phyloP scores from a whole-genome alignment of 306 rosid species.

The Adenanthera pavonina region DNA sequence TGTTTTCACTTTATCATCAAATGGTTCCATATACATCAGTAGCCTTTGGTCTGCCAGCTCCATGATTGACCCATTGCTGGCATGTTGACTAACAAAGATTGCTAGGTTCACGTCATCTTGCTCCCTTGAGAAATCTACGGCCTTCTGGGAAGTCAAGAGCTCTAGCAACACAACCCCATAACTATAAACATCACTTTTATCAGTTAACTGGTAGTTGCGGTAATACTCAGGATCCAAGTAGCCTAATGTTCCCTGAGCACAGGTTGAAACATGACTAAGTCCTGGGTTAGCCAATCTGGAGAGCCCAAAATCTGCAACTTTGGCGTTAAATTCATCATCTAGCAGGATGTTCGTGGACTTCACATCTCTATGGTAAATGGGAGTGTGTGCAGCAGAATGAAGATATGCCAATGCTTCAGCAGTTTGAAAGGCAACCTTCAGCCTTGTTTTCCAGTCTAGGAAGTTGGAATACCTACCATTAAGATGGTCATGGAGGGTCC shows the following conservation, averaged over 20 bases:
- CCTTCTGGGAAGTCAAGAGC: constrained; percentile 84
- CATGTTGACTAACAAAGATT: constrained; percentile 64
- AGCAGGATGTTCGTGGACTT: constrained; percentile 89
- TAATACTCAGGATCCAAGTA: constrained; percentile 97
- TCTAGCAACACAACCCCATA: constrained; percentile 91
- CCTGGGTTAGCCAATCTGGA: constrained; percentile 92
- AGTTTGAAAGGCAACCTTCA: constrained; percentile 80
- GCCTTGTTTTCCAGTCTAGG: constrained; percentile 86
- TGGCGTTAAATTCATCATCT: constrained; percentile 69
- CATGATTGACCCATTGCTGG: constrained; percentile 52
- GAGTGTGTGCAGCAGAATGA: constrained; percentile 85
- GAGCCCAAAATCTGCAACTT: constrained; percentile 92
- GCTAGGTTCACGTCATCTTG: constrained; percentile 79
- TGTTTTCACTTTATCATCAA: constrained; percentile 39
- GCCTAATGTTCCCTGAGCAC: constrained; percentile 97
- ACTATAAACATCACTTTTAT: constrained; percentile 96
- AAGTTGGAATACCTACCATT: constrained; percentile 70
- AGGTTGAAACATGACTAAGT: constrained; percentile 89
- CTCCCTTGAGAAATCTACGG: constrained; percentile 77
- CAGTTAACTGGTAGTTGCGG: constrained; percentile 79
- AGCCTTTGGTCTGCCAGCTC: constrained; percentile 71
- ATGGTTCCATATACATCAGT: constrained; percentile 39
- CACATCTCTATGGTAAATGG: constrained; percentile 96
- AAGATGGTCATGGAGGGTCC: constrained; percentile 89
- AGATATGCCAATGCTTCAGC: constrained; percentile 89